Conservation (phyloP, 257 asterid species). For the Leonotis leonurus region DNA sequence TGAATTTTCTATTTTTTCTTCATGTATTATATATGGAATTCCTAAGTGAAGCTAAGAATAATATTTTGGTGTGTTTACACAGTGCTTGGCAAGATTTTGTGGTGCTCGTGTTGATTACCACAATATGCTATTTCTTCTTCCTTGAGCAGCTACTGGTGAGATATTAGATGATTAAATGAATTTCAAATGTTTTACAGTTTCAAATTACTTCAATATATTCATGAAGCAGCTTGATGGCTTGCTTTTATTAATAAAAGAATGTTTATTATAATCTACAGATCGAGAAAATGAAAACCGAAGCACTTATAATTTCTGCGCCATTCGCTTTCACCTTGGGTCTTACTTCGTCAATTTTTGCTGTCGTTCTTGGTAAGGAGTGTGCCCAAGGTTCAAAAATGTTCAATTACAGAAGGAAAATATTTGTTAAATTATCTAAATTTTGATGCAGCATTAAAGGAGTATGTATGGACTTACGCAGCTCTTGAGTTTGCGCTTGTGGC, state of each 20-base stretch:
- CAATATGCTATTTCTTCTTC: slow-evolving; percentile 92
- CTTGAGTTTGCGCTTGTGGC: slow-evolving; percentile 74
- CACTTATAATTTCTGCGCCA: slow-evolving; percentile 75
- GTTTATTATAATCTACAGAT: slow-evolving; percentile 34
- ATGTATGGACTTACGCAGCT: slow-evolving; percentile 78
- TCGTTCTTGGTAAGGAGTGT: slow-evolving; percentile 44
- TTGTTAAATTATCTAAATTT: slow-evolving; percentile 14
- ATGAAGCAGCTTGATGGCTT: neutral
- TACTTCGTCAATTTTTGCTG: slow-evolving; percentile 57
- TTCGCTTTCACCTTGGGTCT: slow-evolving; percentile 73
- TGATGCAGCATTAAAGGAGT: slow-evolving; percentile 69
- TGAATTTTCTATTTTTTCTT: neutral
- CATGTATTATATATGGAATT: neutral
- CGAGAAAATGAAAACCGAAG: slow-evolving; percentile 49
- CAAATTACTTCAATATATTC: neutral
- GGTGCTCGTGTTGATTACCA: slow-evolving; percentile 90
- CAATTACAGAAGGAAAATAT: neutral
- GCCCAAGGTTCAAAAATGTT: neutral
- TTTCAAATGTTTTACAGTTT: slow-evolving; percentile 1
- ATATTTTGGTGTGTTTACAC: slow-evolving; percentile 16
- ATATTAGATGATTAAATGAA: slow-evolving; percentile 3
- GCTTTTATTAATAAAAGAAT: neutral
- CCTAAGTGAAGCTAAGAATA: slow-evolving; percentile 14
- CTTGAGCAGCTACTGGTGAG: slow-evolving; percentile 90
- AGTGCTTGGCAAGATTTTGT: slow-evolving; percentile 97